phyloP scores from a whole-genome alignment of 2,329 filamentous ascomycete species.

The Colletotrichum lupini region DNA sequence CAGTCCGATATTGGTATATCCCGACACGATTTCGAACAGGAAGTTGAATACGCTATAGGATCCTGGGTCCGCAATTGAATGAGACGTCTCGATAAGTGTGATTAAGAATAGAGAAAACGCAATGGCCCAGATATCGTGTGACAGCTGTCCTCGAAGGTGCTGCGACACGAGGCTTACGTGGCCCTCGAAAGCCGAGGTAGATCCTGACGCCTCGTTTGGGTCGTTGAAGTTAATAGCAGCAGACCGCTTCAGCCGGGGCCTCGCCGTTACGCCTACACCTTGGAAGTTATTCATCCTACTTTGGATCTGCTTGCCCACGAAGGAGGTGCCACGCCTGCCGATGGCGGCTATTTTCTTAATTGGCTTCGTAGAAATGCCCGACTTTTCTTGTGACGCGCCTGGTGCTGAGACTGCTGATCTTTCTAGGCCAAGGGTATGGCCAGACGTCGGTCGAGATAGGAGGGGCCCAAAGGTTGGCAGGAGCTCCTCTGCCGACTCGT shows the following conservation, averaged over 20 bases:
- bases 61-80: conserved; percentile 62
- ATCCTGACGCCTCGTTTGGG: conserved; percentile 1
- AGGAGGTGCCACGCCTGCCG: conserved; percentile 50
- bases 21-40: conserved; percentile 66
- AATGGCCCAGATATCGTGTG: conserved; percentile 77
- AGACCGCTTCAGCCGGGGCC: conserved; percentile 33
- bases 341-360: conserved; percentile 40
- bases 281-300: conserved; percentile 54
- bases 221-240: conserved; percentile 21
- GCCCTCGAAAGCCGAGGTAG: conserved; percentile 43
- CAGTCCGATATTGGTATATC: conserved; percentile 71
- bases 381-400: conserved; percentile 42
- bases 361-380: conserved; percentile 57
- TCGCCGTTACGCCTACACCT: conserved; percentile 52
- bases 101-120: conserved; percentile 70
- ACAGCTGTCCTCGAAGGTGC: conserved; percentile 71
- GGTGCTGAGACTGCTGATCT: conserved; percentile 37
- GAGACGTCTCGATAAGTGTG: conserved; percentile 67
- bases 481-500: conserved; percentile 41
- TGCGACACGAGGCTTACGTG: conserved; percentile 61
- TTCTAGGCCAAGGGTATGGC: background rate
- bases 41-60: conserved; percentile 70
- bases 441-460: conserved; percentile 27
- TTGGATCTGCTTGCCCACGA: conserved; percentile 66
- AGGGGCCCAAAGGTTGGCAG: conserved; percentile 9